Evolutionary conservation across 1,284 basidiomycete genomes (phyloP), one percentile per base, ranked within the genome.

Genomic region (Ganoderma meredithae): DNA sequence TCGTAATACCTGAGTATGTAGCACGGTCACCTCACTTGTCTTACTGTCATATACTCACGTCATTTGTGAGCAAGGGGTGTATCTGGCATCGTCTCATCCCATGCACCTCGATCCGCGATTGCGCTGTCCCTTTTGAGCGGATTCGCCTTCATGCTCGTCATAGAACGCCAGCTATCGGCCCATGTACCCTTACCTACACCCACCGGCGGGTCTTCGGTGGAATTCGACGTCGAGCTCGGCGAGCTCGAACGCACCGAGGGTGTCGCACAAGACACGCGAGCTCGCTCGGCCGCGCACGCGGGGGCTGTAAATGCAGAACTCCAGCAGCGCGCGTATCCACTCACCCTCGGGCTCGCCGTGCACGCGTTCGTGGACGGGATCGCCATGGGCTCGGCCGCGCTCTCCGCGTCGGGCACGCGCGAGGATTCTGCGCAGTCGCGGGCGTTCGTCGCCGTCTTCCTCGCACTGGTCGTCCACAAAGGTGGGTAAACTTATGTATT

Each of bases 291-390:
- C 39, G 9, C 62, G 22, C 15, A 22, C 55, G 9, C 65, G 22
- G 36, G 56, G 19, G 27, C 15, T 10, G 61, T 64, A 1, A 72
- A 67, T 52, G 41, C 53, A 22, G 73, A 69, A 19, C 65, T 71
- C 65, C 75, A 64, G 43, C 67, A 66, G 72, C 80, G 74, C 55
- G 88, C 87, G 15, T 86, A 93, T 69, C 88, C 94, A 56, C 84
- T 96, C 47, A 95, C 95, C 0, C 79, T 97, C 6, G 96, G 96
- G 0, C 82, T 98, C 56, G 86, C 95, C 44, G 87, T 96, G 47
- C 96, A 98, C 77, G 94, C 91, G 2, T 83, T 96, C 40, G 93
- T 95, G 0, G 96, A 98, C 79, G 96, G 96, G 1, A 89, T 97
- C 66, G 95, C 95, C 1, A 81, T 98, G 59, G 96, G 96, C 36